These are phyloP conservation scores for Suhomyces bolitotheri DNA, from an alignment of 1,139 yeast genomes.

Conservation along the genomic window DNA sequence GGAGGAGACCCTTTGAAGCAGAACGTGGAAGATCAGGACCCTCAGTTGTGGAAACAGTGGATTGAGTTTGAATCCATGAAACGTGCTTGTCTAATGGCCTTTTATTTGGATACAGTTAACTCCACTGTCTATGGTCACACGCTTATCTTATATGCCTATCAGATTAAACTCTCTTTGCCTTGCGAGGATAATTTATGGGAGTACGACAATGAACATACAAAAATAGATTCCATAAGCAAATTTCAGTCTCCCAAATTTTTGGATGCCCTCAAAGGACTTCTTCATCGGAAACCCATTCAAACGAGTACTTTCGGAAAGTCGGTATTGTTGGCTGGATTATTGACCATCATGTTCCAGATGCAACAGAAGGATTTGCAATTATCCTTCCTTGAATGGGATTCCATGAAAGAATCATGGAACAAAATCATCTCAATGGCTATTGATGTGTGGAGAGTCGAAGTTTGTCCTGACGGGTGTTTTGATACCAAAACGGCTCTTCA, in stretches of 20 bases:
- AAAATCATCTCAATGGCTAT: conserved; percentile 62
- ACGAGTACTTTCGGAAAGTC: conserved; percentile 60
- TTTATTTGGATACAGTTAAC: conserved; percentile 33
- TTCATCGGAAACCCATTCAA: conserved; percentile 52
- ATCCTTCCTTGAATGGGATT: conserved; percentile 33
- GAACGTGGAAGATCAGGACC: conserved; percentile 15
- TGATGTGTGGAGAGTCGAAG: conserved; percentile 54
- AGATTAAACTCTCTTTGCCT: conserved; percentile 31
- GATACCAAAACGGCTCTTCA: conserved; percentile 24
- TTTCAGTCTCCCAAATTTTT: conserved; percentile 36
- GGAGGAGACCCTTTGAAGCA: conserved; percentile 56
- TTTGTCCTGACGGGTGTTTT: conserved; percentile 32
- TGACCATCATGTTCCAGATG: conserved; percentile 69
- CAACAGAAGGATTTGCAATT: conserved; percentile 68
- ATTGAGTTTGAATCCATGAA: conserved; percentile 36
- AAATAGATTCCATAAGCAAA: conserved; percentile 9
- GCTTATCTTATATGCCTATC: conserved; percentile 32
- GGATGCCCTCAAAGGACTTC: conserved; percentile 53
- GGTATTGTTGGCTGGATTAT: conserved; percentile 64
- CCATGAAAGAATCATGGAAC: conserved; percentile 55
- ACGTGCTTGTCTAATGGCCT: conserved; percentile 33
- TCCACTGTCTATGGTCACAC: conserved; percentile 36
- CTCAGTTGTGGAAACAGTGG: conserved; percentile 31
- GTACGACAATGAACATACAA: conserved; percentile 18
- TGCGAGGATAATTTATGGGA: conserved; percentile 37